A percentile compares a stretch with the other conserved stretches of the same genome.
Evolutionary conservation across 345 rosid species (phyloP).

Genomic region (Laguncularia racemosa): DNA sequence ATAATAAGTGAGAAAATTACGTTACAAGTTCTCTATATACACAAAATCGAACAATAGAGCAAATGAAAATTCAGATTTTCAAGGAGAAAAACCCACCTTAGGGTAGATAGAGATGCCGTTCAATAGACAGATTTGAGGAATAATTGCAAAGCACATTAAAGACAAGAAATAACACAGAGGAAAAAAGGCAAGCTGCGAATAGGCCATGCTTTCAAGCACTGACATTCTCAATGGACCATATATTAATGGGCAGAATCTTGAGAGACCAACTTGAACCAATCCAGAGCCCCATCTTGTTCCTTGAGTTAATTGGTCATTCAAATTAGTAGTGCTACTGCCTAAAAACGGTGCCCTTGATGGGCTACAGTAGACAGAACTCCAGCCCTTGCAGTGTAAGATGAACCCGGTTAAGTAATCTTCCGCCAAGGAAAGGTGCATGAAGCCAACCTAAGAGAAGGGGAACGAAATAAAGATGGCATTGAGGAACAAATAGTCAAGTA

Average conservation of each 20-base stretch:
- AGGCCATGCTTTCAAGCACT: conserved; percentile 19
- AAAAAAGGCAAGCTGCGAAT: conserved; percentile 6
- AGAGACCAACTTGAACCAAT: conserved; percentile 28
- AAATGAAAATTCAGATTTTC: neutral
- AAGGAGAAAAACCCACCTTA: conserved; percentile 16
- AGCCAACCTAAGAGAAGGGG: conserved; percentile 27
- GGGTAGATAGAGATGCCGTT: conserved; percentile 34
- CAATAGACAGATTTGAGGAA: conserved; percentile 38
- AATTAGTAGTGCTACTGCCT: conserved; percentile 28
- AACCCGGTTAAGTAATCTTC: conserved; percentile 36
- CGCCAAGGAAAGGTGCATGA: conserved; percentile 25
- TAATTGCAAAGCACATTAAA: conserved; percentile 20
- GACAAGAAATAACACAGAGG: conserved; percentile 18
- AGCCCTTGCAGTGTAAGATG: conserved; percentile 24
- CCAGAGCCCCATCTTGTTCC: conserved; percentile 38
- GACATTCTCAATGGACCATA: conserved; percentile 21
- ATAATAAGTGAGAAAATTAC: neutral
- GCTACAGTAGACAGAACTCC: conserved; percentile 26
- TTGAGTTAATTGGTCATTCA: conserved; percentile 23
- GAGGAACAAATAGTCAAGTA: neutral
- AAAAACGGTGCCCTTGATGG: conserved; percentile 22
- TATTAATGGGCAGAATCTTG: conserved; percentile 29
- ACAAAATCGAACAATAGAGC: neutral
- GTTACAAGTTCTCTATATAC: no score
- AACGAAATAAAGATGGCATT: neutral